A percentile compares a stretch with the other conserved stretches of the same genome.
These are phyloP conservation scores for Withania somnifera DNA, from an alignment of 305 asterid genomes.

Conservation along the genomic window DNA sequence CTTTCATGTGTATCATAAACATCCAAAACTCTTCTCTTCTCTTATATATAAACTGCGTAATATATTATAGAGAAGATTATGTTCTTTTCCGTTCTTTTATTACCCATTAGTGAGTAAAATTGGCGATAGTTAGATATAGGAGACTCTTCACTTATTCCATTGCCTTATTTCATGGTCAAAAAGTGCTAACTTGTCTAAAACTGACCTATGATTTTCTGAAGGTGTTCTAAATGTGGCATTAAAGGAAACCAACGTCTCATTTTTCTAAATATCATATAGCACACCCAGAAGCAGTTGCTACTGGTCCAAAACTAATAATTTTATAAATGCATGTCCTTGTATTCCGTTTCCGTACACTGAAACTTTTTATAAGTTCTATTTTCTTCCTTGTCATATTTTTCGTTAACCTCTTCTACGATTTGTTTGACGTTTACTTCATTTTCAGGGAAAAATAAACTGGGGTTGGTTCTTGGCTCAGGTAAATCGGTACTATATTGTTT, in stretches of 20 bases:
- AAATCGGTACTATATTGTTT: background rate
- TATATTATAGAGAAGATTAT: background rate
- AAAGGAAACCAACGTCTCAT: background rate
- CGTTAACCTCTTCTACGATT: background rate
- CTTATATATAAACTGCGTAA: background rate
- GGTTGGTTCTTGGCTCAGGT: constrained; percentile 1
- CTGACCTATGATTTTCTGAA: background rate
- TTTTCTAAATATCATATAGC: background rate
- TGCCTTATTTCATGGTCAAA: background rate
- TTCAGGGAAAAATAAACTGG: background rate
- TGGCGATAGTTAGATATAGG: background rate
- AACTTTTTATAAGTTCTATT: background rate
- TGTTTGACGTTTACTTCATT: background rate
- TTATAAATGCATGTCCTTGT: background rate
- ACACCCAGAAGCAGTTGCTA: background rate
- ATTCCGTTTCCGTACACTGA: background rate
- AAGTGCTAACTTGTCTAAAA: background rate
- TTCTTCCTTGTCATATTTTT: background rate
- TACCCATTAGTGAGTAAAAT: background rate
- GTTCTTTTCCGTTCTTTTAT: background rate
- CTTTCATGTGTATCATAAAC: background rate
- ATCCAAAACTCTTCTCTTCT: background rate
- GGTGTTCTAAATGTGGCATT: background rate
- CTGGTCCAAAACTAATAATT: background rate
- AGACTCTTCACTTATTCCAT: background rate